Evolutionary conservation across 805 yeast genomes (phyloP).

Genomic region (Metschnikowia rubicola): DNA sequence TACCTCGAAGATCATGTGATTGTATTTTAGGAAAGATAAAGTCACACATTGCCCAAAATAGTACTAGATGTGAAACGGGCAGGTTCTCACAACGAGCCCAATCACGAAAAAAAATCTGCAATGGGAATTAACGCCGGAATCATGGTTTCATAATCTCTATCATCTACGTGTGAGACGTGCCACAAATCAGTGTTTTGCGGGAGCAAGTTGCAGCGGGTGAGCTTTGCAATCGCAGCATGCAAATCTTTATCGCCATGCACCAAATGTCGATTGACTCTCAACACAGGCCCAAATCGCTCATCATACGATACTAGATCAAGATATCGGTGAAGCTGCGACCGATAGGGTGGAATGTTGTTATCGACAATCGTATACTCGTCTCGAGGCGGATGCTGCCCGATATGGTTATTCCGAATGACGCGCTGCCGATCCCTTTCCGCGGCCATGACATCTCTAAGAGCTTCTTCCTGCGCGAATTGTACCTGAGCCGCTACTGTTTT

Average conservation of each 20-base stretch:
- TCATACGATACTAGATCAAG: constrained; percentile 24
- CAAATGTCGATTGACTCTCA: constrained; percentile 22
- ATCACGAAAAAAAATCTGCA: not conserved
- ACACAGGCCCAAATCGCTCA: constrained; percentile 23
- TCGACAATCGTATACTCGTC: constrained; percentile 11
- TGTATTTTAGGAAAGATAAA: not conserved
- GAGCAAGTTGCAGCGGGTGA: constrained; percentile 20
- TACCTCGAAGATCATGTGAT: too few relatives aligned
- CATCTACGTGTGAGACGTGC: constrained; percentile 24
- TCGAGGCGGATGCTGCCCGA: constrained; percentile 6
- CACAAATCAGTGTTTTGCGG: constrained; percentile 23
- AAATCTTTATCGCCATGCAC: constrained; percentile 18
- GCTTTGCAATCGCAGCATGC: constrained; percentile 19
- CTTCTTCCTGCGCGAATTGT: constrained; percentile 1
- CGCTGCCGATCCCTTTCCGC: constrained; percentile 18
- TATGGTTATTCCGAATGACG: constrained; percentile 2
- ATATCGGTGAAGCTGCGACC: constrained; percentile 16
- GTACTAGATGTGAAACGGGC: not conserved
- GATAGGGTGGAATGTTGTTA: too few relatives aligned
- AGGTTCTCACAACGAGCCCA: not conserved
- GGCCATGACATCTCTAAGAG: constrained; percentile 12
- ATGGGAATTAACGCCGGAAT: constrained; percentile 22
- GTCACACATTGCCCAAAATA: not conserved
- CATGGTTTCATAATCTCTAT: constrained; percentile 22
- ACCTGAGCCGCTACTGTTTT: too few relatives aligned